Conservation (phyloP, 306 rosid species). For the Vigna nakashimae region DNA sequence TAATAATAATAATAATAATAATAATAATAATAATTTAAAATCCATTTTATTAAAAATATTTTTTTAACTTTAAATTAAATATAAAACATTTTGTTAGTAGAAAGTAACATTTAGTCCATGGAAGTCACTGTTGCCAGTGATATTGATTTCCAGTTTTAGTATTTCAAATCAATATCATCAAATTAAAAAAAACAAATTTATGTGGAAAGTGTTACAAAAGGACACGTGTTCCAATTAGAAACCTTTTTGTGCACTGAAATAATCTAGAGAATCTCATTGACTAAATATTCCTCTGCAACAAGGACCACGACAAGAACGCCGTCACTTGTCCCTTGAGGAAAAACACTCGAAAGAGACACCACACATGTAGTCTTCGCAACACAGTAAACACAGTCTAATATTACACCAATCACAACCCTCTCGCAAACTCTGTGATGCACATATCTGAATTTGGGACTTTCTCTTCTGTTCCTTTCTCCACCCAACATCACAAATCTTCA, state of each 20-base stretch:
- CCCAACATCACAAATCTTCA: conserved; percentile 1
- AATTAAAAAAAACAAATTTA: too few relatives aligned
- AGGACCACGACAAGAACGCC: not conserved
- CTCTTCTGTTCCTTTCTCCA: conserved; percentile 8
- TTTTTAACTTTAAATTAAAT: too few relatives aligned
- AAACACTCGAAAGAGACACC: conserved; percentile 1
- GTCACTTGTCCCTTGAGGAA: not conserved
- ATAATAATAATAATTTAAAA: too few relatives aligned
- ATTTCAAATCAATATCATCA: too few relatives aligned
- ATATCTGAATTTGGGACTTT: not conserved
- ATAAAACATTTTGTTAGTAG: too few relatives aligned
- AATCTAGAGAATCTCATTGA: not conserved
- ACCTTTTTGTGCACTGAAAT: not conserved
- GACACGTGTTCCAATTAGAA: not conserved
- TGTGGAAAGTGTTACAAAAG: too few relatives aligned
- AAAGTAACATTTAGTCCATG: too few relatives aligned
- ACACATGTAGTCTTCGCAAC: not conserved
- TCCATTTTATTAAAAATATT: too few relatives aligned
- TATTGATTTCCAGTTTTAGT: too few relatives aligned
- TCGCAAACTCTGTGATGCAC: not conserved
- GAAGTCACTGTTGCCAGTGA: too few relatives aligned
- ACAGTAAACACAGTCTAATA: not conserved
- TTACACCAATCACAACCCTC: not conserved
- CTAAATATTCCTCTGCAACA: not conserved
- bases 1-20: too few relatives aligned